Evolutionary conservation across 345 rosid species (phyloP).

Genomic region (Gossypium anomalum): DNA sequence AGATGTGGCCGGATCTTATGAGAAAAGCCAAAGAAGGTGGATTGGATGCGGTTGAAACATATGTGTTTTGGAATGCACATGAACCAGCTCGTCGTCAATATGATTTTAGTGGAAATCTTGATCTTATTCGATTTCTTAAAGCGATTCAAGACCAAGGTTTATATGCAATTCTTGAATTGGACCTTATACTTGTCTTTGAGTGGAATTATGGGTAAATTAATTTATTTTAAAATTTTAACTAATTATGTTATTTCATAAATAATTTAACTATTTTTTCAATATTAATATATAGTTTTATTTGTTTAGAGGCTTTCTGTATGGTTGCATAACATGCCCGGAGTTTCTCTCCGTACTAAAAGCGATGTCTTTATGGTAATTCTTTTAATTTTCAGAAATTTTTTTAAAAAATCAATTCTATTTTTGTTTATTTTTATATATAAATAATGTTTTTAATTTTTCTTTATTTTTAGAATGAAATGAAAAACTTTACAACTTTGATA

Average conservation of each 20-base stretch:
- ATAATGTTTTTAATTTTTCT: background rate
- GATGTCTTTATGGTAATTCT: conserved; percentile 38
- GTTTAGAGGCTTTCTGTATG: conserved; percentile 57
- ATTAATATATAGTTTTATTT: background rate
- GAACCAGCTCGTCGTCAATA: conserved; percentile 42
- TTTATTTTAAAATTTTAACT: too few species aligned
- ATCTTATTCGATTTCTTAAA: background rate
- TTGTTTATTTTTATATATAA: background rate
- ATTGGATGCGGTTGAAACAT: conserved; percentile 59
- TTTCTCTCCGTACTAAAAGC: conserved; percentile 48
- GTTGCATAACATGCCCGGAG: conserved; percentile 49
- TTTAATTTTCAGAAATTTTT: background rate
- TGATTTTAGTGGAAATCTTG: conserved; percentile 21
- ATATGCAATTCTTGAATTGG: conserved; percentile 44
- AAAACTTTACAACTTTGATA: conserved; percentile 56
- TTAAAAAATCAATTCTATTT: too few species aligned
- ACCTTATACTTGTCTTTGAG: conserved; percentile 25
- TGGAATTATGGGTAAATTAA: too few species aligned
- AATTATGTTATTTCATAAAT: background rate
- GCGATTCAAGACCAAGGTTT: conserved; percentile 34
- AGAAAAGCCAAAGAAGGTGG: conserved; percentile 51
- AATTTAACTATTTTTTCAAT: too few species aligned
- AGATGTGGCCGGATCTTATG: conserved; percentile 45
- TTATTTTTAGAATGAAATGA: conserved; percentile 48
- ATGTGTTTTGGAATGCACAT: conserved; percentile 67